These are phyloP conservation scores for Lyophyllum decastes DNA, from an alignment of 768 basidiomycete species.

Conservation along the genomic window DNA sequence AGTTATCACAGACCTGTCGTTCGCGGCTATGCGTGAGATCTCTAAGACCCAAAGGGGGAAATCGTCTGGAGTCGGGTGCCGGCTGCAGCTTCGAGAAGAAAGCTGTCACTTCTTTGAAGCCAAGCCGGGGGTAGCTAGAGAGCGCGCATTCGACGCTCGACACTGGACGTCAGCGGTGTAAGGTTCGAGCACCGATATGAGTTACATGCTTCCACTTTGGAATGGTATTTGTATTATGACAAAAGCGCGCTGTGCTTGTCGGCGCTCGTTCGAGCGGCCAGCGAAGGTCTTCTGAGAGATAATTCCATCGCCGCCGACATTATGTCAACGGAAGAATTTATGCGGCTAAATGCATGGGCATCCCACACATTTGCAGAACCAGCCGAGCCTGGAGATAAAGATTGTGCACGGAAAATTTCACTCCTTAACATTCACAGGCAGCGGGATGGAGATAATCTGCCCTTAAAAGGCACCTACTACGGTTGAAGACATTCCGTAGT, in stretches of 20 bases:
- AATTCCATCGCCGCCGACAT: slow-evolving; percentile 1
- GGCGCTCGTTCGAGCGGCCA: too few relatives aligned
- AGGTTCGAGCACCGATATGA: too few relatives aligned
- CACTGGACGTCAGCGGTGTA: neutral
- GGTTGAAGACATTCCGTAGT: neutral
- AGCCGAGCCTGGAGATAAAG: neutral
- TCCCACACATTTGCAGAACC: slow-evolving; percentile 1
- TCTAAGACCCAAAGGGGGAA: neutral
- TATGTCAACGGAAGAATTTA: neutral
- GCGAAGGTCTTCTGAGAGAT: neutral
- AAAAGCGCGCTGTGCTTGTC: too few relatives aligned
- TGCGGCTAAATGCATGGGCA: neutral
- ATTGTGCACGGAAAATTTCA: neutral
- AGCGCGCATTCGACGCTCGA: neutral
- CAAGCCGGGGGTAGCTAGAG: neutral
- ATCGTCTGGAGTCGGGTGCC: neutral
- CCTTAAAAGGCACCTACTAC: neutral
- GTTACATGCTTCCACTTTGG: too few relatives aligned
- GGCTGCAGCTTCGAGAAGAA: neutral
- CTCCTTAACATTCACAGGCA: slow-evolving; percentile 5
- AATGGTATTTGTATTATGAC: too few relatives aligned
- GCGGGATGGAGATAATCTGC: slow-evolving; percentile 6
- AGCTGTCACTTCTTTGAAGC: neutral
- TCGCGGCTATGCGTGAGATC: neutral
- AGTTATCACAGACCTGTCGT: neutral